These are phyloP conservation scores for Zymoseptoria ardabiliae DNA, from an alignment of 2,329 filamentous ascomycete genomes.

Conservation along the genomic window DNA sequence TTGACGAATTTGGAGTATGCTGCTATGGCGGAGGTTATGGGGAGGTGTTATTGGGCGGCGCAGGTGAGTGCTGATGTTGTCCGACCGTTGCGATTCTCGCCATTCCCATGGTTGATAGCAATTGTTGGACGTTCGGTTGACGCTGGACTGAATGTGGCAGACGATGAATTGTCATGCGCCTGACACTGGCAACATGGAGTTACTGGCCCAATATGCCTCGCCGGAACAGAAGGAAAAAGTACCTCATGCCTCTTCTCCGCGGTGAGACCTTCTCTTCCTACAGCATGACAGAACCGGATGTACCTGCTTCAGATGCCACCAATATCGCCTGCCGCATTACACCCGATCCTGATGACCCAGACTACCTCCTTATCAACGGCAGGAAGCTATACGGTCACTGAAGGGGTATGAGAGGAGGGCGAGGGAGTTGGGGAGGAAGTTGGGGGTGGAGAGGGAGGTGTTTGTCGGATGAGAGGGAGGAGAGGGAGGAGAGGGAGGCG, in stretches of 20 bases:
- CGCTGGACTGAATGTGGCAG: too few species aligned
- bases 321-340: conserved; percentile 48
- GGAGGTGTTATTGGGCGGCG: conserved; percentile 40
- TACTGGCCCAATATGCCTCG: conserved; percentile 44
- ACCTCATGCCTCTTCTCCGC: conserved; percentile 41
- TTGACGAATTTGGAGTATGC: conserved; percentile 42
- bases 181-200: conserved; percentile 44
- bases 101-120: too few species aligned
- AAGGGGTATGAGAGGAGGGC: conserved; percentile 51
- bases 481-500: too few species aligned
- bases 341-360: conserved; percentile 69
- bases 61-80: too few species aligned
- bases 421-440: too few species aligned
- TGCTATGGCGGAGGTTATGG: conserved; percentile 42
- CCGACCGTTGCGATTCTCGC: too few species aligned
- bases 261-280: conserved; percentile 42
- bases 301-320: conserved; percentile 42
- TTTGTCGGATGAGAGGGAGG: too few species aligned
- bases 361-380: conserved; percentile 85
- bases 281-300: conserved; percentile 45
- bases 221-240: conserved; percentile 42
- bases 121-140: too few species aligned
- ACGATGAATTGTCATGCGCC: conserved; percentile 33
- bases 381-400: conserved; percentile 99
- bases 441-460: too few species aligned